Evolutionary conservation across 2,329 filamentous ascomycete species (phyloP).

Genomic region (Cladosporium sp.): DNA sequence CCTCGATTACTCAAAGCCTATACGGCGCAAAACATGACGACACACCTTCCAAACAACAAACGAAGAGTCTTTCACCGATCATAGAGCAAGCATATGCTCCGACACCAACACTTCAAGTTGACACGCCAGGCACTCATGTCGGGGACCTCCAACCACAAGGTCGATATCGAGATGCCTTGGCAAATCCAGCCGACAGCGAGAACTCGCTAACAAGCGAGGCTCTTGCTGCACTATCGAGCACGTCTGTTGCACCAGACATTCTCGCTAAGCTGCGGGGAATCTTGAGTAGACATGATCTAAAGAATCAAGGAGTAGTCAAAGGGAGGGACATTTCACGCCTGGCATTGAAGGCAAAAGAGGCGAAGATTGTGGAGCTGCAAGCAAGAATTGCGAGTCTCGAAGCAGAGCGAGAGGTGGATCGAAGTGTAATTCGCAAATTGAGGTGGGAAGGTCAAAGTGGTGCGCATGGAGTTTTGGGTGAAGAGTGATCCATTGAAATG

Average conservation of each 20-base stretch:
- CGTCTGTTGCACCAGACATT: conserved; percentile 19
- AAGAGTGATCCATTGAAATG: neutral
- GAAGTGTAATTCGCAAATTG: conserved; percentile 44
- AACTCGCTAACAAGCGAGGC: conserved; percentile 24
- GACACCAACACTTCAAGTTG: conserved; percentile 1
- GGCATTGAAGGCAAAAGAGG: conserved; percentile 60
- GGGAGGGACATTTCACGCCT: conserved; percentile 64
- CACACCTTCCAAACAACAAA: conserved; percentile 22
- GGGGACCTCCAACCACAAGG: conserved; percentile 19
- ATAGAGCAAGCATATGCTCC: neutral
- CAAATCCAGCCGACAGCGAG: conserved; percentile 21
- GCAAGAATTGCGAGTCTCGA: conserved; percentile 58
- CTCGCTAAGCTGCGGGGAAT: conserved; percentile 39
- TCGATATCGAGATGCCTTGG: conserved; percentile 25
- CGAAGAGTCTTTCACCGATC: neutral
- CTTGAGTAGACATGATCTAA: conserved; percentile 55
- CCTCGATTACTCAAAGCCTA: too few relatives aligned
- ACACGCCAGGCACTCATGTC: neutral
- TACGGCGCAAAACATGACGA: conserved; percentile 20
- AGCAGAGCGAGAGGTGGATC: conserved; percentile 52
- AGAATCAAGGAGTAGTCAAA: conserved; percentile 57
- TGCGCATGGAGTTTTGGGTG: neutral
- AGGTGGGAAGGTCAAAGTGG: conserved; percentile 26
- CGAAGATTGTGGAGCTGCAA: conserved; percentile 61
- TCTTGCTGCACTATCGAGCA: conserved; percentile 18